Evolutionary conservation across 2,329 filamentous ascomycete species (phyloP).

Genomic region (Pezicula carpinea): DNA sequence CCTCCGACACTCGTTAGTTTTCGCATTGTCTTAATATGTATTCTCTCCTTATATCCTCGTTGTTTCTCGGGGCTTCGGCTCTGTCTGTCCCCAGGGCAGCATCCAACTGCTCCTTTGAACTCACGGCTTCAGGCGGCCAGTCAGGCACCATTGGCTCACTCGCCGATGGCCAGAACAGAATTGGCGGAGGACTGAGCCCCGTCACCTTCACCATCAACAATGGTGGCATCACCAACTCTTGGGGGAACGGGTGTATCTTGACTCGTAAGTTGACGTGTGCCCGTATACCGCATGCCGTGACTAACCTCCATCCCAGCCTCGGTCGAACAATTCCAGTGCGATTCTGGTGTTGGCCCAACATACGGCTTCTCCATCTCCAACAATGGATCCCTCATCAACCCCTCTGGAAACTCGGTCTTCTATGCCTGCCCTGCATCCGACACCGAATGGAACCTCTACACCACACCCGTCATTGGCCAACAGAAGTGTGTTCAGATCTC

Average conservation of each 20-base stretch:
- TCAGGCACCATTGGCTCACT: slow-evolving; percentile 56
- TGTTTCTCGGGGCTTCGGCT: slow-evolving; percentile 37
- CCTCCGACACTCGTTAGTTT: neutral
- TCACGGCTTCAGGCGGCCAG: slow-evolving; percentile 43
- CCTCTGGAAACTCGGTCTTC: slow-evolving; percentile 43
- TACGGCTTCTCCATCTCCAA: slow-evolving; percentile 52
- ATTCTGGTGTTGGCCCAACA: slow-evolving; percentile 44
- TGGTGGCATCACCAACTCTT: slow-evolving; percentile 49
- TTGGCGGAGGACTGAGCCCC: slow-evolving; percentile 43
- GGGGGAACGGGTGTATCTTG: slow-evolving; percentile 57
- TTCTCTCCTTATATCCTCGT: slow-evolving; percentile 30
- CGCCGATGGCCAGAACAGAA: slow-evolving; percentile 55
- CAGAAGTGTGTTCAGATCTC: slow-evolving; percentile 45
- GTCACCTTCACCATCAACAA: slow-evolving; percentile 51
- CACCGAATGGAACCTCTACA: slow-evolving; percentile 53
- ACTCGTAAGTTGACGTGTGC: slow-evolving; percentile 39
- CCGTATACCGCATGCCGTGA: neutral
- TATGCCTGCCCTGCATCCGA: slow-evolving; percentile 54
- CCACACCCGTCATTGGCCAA: slow-evolving; percentile 33
- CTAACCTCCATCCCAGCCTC: slow-evolving; percentile 4
- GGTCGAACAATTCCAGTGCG: slow-evolving; percentile 33
- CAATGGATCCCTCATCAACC: slow-evolving; percentile 45
- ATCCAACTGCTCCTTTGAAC: slow-evolving; percentile 45
- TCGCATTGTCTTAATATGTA: slow-evolving; percentile 30
- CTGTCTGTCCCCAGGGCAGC: slow-evolving; percentile 28